Evolutionary conservation across 129 eudicot genomes (phyloP), one percentile per base, ranked within the genome.

Genomic region (Flaveria bidentis): DNA sequence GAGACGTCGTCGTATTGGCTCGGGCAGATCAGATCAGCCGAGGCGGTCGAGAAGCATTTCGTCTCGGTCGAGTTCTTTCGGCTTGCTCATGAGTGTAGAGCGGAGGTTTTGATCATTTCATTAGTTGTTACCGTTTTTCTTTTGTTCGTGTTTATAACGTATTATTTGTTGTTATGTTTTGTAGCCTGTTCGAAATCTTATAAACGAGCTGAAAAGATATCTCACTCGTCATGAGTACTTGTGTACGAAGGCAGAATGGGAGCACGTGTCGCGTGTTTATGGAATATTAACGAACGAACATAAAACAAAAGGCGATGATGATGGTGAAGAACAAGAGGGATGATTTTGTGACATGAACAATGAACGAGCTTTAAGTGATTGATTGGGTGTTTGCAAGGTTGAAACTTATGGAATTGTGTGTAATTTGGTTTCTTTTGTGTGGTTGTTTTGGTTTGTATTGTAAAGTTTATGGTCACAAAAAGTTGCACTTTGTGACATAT

Each of bases 1-100:
- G 91, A 90, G 81, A 87, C 93, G 4, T 80, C 96, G 3, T 74
- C 91, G 20, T 88, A 90, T 66, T 90, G 93, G 96, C 80, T 88
- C 1, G 78, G 84, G 30, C 92, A 87, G 82, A 90, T 90, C 74
- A 87, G 76, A 42, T 64, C 84, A 46, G 86, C 96, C 0, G 96
- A 90, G 82, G 57, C 87, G 11, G 91, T 84, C 8, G 81, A 87
- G 67, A 90, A 90, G 81, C 92, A 90, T 84, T 90, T 78, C 51
- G 90, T 84, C 56, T 80, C 91, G n/a, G 88, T 81, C 20, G 83
- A 84, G 64, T 90, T 90, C 67, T 90, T 90, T 36, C 80, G 82
- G 13, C 85, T 90, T 61, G 96, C 93, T 9, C 57, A 72, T 17
- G 86, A 84, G 5, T 86, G 86, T 78, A 82, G 81, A 72, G 96